Base-by-base conservation (phyloP, 2,329 filamentous ascomycete genomes). In the Canariomyces notabilis region DNA sequence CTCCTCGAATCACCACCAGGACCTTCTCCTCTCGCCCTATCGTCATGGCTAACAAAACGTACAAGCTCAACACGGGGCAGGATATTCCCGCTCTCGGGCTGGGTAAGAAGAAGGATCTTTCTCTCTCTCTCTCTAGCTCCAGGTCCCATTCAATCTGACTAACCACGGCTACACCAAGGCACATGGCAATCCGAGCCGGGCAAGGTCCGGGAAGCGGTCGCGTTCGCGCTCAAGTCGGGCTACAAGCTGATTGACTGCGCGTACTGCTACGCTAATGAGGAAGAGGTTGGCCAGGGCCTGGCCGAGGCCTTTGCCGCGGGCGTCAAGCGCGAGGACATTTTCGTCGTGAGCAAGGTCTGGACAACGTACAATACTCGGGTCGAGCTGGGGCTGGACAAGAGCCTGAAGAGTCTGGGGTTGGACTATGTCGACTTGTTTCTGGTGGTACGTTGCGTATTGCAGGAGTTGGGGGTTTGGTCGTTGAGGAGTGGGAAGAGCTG, bases 341-440 rank as follows among this genome's bases (percentile, higher is more conserved):
- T 93, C 68, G 79, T 94, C 49, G 86, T 87, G 44, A 88, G 83
- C 59, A 94, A 95, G 75, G 77, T 90, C 31, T 94, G 88, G 86
- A 84, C 82, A 60, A 88, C 85, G 41, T 90, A 86, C 70, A 83
- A 85, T 65, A 79, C 78, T 22, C 75, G 82, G 6, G 81, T 81
- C 5, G 82, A 85, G 66, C 70, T 84, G 58, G 81, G 77, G 29
- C 74, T 93, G 29, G 79, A 88, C 54, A 82, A 83, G 74, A 86
- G 82, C 59, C 71, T 93, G 63, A 78, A 83, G 67, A 75, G 77
- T 49, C 70, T 94, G 29, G 85, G 87, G 2, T 71, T 93, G 38
- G 84, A 89, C 54, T 91, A 94, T 63, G 76, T 94, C 5, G 89
- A 94, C 63, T 71, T 94, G 47, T 89, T 80, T 63, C 74, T 94